These are phyloP conservation scores for Acanthamoeba sp. DNA, from an alignment of 208 protist genomes.

Conservation along the genomic window DNA sequence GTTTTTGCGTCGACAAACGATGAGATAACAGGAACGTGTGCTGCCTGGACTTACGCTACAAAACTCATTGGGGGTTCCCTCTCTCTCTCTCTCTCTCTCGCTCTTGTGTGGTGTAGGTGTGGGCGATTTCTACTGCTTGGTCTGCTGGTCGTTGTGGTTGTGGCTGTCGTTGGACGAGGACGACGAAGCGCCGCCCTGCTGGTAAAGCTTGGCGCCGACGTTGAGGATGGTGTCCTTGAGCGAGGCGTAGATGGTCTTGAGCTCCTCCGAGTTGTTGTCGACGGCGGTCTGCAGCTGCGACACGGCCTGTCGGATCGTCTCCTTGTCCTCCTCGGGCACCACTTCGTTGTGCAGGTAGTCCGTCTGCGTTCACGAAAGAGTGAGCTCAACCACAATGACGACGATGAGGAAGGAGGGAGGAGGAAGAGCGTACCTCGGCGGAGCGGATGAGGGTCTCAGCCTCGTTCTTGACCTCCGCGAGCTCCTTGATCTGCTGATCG, in stretches of 20 bases:
- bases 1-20: no score
- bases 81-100: no score
- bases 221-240: slow-evolving; percentile 69
- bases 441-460: slow-evolving; percentile 90
- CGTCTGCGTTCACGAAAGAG: neutral
- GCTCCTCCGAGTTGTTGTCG: slow-evolving; percentile 40
- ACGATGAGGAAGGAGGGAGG: neutral
- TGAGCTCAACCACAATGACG: neutral
- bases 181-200: neutral
- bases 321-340: slow-evolving; percentile 71
- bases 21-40: no score
- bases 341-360: slow-evolving; percentile 64
- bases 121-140: neutral
- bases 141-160: neutral
- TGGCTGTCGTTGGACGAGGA: slow-evolving; percentile 15
- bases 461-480: slow-evolving; percentile 95
- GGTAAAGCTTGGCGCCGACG: slow-evolving; percentile 73
- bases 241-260: slow-evolving; percentile 38
- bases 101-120: neutral
- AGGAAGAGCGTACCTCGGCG: neutral
- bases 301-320: neutral
- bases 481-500: slow-evolving; percentile 93
- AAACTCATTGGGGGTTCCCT: no score
- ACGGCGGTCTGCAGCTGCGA: slow-evolving; percentile 53
- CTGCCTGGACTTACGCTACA: no score